phyloP scores from a whole-genome alignment of 345 rosid genomes.

The Turnera subulata region DNA sequence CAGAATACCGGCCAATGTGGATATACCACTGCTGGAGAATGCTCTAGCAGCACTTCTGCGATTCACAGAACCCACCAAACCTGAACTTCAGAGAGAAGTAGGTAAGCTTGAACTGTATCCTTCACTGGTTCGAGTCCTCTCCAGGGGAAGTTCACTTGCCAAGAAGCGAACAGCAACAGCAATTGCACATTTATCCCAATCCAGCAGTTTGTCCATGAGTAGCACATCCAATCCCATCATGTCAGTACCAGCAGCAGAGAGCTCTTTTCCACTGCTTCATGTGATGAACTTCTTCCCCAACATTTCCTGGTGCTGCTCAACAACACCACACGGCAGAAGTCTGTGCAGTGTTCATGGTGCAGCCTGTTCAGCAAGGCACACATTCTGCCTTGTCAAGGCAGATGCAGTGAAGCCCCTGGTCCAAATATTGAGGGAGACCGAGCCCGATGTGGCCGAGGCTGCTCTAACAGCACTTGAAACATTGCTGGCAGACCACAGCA shows the following conservation, averaged over 20 bases:
- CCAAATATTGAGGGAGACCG: conserved; percentile 33
- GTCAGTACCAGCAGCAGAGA: conserved; percentile 11
- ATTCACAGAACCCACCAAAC: conserved; percentile 45
- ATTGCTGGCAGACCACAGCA: conserved; percentile 33
- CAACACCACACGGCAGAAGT: conserved; percentile 15
- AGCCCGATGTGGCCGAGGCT: conserved; percentile 43
- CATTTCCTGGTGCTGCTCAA: conserved; percentile 40
- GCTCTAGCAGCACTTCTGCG: conserved; percentile 44
- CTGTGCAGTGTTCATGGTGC: conserved; percentile 41
- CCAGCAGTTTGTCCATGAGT: conserved; percentile 22
- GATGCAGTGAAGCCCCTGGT: conserved; percentile 49
- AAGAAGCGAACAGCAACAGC: conserved; percentile 44
- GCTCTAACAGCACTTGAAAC: conserved; percentile 48
- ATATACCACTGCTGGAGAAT: conserved; percentile 39
- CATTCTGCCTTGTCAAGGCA: conserved; percentile 52
- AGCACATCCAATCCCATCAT: no score
- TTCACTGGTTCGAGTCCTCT: conserved; percentile 39
- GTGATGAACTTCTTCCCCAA: conserved; percentile 21
- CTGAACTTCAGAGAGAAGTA: conserved; percentile 43
- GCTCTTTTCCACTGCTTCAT: conserved; percentile 12
- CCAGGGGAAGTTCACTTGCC: conserved; percentile 40
- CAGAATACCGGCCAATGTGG: conserved; percentile 10
- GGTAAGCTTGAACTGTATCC: conserved; percentile 41
- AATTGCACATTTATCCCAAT: conserved; percentile 42
- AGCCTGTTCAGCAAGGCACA: conserved; percentile 40